A percentile compares a stretch with the other conserved stretches of the same genome.
phyloP scores from a whole-genome alignment of 495 filamentous ascomycete genomes.

The Hamigera avellanea region DNA sequence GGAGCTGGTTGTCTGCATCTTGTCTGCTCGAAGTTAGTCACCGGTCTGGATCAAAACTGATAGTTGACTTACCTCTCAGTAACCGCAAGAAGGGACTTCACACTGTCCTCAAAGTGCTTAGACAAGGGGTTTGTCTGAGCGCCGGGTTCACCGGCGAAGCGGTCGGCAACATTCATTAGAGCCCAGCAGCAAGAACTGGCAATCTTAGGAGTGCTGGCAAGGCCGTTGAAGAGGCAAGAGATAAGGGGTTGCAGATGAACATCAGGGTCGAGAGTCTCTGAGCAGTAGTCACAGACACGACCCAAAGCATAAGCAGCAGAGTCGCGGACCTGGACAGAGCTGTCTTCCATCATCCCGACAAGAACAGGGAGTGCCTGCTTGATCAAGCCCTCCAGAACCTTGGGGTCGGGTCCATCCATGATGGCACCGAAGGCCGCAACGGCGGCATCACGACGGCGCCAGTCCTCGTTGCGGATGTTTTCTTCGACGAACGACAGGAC shows the following conservation, averaged over 20 bases:
- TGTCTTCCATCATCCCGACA: slow-evolving; percentile 93
- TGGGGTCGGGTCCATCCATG: slow-evolving; percentile 94
- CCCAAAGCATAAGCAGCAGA: slow-evolving; percentile 96
- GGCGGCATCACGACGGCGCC: slow-evolving; percentile 86
- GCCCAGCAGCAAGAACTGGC: slow-evolving; percentile 98
- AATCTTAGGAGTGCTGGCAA: slow-evolving; percentile 91
- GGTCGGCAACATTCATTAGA: slow-evolving; percentile 94
- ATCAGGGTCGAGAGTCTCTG: slow-evolving; percentile 74
- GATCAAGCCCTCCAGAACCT: slow-evolving; percentile 76
- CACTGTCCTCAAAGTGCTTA: slow-evolving; percentile 85
- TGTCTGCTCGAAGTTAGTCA: slow-evolving; percentile 27
- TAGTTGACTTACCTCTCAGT: slow-evolving; percentile 52
- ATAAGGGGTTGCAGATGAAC: slow-evolving; percentile 76
- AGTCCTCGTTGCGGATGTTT: slow-evolving; percentile 81
- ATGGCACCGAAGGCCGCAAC: slow-evolving; percentile 98
- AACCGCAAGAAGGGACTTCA: slow-evolving; percentile 70
- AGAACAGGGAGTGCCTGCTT: slow-evolving; percentile 87
- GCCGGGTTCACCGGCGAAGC: slow-evolving; percentile 75
- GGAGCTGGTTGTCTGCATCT: slow-evolving; percentile 83
- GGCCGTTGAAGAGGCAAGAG: slow-evolving; percentile 75
- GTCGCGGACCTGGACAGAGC: slow-evolving; percentile 78
- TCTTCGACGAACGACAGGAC: slow-evolving; percentile 84
- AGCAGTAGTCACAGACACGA: slow-evolving; percentile 84
- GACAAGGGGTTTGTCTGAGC: slow-evolving; percentile 73
- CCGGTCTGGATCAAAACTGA: slow-evolving; percentile 1